phyloP scores from a whole-genome alignment of 768 basidiomycete species.

The Gloeostereum incarnatum region DNA sequence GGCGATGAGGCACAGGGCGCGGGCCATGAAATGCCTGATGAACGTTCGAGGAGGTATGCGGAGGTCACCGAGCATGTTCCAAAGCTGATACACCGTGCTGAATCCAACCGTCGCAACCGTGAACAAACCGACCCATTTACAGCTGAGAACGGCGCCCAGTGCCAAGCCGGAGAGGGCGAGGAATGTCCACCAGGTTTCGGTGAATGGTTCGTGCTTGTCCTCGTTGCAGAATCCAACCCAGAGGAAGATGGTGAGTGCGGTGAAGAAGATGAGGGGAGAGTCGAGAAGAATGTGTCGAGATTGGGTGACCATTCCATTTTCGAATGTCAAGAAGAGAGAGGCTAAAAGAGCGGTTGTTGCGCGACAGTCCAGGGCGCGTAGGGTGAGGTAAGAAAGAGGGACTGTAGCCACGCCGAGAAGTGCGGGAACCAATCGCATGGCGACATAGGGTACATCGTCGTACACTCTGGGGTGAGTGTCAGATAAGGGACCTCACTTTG shows the following conservation, averaged over 20 bases:
- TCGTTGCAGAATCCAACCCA: conserved; percentile 92
- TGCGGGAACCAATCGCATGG: conserved; percentile 96
- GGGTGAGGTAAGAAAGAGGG: conserved; percentile 86
- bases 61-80: conserved; percentile 83
- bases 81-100: conserved; percentile 78
- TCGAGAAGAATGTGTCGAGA: conserved; percentile 96
- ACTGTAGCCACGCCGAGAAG: conserved; percentile 82
- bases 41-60: conserved; percentile 69
- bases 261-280: conserved; percentile 98
- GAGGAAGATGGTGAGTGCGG: conserved; percentile 76
- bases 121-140: conserved; percentile 98
- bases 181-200: conserved; percentile 88
- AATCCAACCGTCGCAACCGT: conserved; percentile 92
- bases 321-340: conserved; percentile 87
- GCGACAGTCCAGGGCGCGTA: conserved; percentile 87
- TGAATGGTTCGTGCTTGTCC: conserved; percentile 78
- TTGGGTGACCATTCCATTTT: conserved; percentile 93
- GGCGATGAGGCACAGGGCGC: conserved; percentile 83
- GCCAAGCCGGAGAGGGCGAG: conserved; percentile 79
- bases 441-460: conserved; percentile 86
- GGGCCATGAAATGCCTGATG: conserved; percentile 77
- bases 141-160: conserved; percentile 86
- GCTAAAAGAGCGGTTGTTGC: conserved; percentile 89
- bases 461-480: conserved; percentile 45
- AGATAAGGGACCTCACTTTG: not conserved